Base-by-base conservation (phyloP, 2,329 filamentous ascomycete species). In the Diaporthe amygdali region DNA sequence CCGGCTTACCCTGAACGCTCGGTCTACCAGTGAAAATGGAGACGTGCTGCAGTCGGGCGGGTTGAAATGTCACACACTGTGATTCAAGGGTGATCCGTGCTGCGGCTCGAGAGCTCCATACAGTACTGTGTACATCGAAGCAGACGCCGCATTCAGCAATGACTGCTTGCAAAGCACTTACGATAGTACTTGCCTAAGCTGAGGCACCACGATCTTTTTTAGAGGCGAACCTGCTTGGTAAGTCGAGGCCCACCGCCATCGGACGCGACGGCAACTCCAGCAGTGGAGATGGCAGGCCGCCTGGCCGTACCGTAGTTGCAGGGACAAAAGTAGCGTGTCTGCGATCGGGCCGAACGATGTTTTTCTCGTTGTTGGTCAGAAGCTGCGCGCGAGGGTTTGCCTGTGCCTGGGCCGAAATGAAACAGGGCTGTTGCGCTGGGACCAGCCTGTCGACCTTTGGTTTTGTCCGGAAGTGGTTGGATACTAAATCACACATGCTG, bases 1-100 rank as follows among this genome's bases (percentile, higher is more conserved):
- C 25, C 25, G 49, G n/a, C 37, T 32, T 27, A 52, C 12, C 30
- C 41, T n/a, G 8, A 30, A 44, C 27, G 66, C 66, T 54, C 39
- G 55, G 47, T 64, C 70, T 63, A 44, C 66, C 30, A 52, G 30
- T 47, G 39, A 39, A 56, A 46, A 44, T 55, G 69, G 54, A 39
- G 69, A n/a, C 66, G 39, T 56, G 44, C 59, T 69, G 56, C 55
- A 61, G 51, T 10, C 34, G 39, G n/a, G 51, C 49, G 66, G 61
- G 56, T 49, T 63, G 66, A 56, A 56, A 52, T 68, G 37, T 56
- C 49, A 22, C 22, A 64, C 44, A 44, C 59, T 64, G 59, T 14
- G 55, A 51, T n/a, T 20, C 66, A 44, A 64, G 66, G 70, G 49
- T 71, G 56, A 71, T 71, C 66, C 67, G 70, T 72, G 70, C 68